Percentiles rank a stretch among this genome's conserved stretches.
These are phyloP conservation scores for Candida peoriensis DNA, from an alignment of 805 yeast genomes.

Conservation along the genomic window DNA sequence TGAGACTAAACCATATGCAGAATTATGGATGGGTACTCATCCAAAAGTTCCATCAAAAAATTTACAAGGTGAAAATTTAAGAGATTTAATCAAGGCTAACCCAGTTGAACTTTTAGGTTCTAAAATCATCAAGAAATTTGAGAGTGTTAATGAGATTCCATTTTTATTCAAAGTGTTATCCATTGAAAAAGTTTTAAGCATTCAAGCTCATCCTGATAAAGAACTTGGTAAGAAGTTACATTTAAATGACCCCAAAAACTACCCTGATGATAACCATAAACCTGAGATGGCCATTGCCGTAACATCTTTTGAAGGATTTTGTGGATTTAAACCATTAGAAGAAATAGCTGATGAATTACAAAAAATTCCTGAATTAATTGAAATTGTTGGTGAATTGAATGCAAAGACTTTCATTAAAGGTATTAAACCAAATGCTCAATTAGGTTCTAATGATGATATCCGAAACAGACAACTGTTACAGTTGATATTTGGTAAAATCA, in stretches of 20 bases:
- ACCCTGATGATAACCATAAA: constrained; percentile 97
- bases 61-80: constrained; percentile 53
- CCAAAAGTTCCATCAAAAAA: constrained; percentile 77
- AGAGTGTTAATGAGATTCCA: constrained; percentile 69
- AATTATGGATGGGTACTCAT: constrained; percentile 99
- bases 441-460: constrained; percentile 47
- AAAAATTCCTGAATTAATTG: constrained; percentile 71
- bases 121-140: constrained; percentile 58
- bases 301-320: constrained; percentile 93
- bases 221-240: constrained; percentile 71
- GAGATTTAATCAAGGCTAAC: constrained; percentile 56
- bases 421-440: constrained; percentile 34
- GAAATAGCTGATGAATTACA: constrained; percentile 66
- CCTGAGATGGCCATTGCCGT: constrained; percentile 99
- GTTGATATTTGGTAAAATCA: constrained; percentile 71
- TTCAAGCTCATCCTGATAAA: constrained; percentile 98
- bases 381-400: constrained; percentile 60
- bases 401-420: constrained; percentile 49
- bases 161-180: constrained; percentile 92
- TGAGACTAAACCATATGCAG: constrained; percentile 86
- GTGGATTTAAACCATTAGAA: constrained; percentile 91
- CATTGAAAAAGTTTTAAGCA: constrained; percentile 85
- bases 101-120: constrained; percentile 60
- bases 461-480: constrained; percentile 64
- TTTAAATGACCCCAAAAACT: constrained; percentile 80